phyloP scores from a whole-genome alignment of 2,329 filamentous ascomycete genomes.

The Fusarium illudens region DNA sequence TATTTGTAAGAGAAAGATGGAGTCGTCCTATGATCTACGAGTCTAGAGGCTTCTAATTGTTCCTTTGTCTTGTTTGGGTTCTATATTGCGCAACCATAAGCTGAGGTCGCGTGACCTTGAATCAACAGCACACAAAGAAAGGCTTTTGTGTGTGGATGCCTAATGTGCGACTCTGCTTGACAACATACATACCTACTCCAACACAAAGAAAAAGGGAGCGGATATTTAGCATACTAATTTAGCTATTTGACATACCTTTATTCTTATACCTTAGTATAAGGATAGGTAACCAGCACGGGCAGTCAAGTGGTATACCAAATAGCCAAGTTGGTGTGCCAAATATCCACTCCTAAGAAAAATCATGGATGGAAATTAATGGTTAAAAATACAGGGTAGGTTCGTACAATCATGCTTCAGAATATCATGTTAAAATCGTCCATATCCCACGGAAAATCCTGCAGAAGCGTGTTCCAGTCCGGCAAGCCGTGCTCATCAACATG shows the following conservation, averaged over 20 bases:
- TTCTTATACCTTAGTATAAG: too few relatives aligned
- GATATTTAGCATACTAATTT: too few relatives aligned
- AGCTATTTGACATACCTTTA: too few relatives aligned
- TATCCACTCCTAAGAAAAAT: too few relatives aligned
- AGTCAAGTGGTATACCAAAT: too few relatives aligned
- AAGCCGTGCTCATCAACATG: conserved; percentile 24
- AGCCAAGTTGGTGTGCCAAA: too few relatives aligned
- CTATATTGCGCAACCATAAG: background rate
- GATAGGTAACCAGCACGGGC: too few relatives aligned
- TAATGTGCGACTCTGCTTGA: too few relatives aligned
- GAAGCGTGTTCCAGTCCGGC: conserved; percentile 42
- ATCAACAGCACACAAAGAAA: background rate
- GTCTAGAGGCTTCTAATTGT: background rate
- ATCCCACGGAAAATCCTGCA: conserved; percentile 44
- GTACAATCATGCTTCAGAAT: background rate
- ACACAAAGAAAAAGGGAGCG: too few relatives aligned
- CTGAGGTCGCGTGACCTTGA: background rate
- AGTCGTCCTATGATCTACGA: background rate
- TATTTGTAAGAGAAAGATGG: background rate
- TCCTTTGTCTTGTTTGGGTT: background rate
- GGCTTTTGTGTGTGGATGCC: too few relatives aligned
- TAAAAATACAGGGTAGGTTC: background rate
- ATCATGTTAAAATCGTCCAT: conserved; percentile 34
- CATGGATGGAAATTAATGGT: background rate
- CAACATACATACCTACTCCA: too few relatives aligned